phyloP scores from a whole-genome alignment of 2,329 filamentous ascomycete species.

The Aspergillus ustus region DNA sequence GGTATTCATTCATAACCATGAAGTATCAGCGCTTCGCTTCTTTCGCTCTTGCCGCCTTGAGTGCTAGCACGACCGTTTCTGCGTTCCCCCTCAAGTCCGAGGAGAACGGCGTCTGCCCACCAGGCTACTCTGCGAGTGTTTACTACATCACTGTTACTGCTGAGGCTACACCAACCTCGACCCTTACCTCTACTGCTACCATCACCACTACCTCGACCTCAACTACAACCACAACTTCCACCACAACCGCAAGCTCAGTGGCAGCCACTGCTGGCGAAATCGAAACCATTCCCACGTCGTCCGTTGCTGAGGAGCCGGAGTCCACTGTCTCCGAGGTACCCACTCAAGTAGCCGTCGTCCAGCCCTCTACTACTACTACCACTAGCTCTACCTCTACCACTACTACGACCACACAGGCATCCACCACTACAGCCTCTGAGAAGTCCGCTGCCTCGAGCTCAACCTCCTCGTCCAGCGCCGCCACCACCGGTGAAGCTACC shows the following conservation, averaged over 20 bases:
- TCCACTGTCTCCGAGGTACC: background rate
- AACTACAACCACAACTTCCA: background rate
- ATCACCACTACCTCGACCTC: background rate
- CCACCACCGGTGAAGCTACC: slow-evolving; percentile 51
- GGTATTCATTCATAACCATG: slow-evolving; percentile 24
- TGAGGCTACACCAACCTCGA: slow-evolving; percentile 21
- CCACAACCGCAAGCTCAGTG: background rate
- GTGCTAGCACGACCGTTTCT: slow-evolving; percentile 31
- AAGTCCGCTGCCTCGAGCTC: slow-evolving; percentile 11
- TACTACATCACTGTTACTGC: slow-evolving; percentile 34
- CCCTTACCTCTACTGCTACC: background rate
- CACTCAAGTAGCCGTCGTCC: background rate
- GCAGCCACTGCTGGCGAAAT: slow-evolving; percentile 4
- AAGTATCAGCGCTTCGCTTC: slow-evolving; percentile 32
- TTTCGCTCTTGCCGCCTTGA: slow-evolving; percentile 30
- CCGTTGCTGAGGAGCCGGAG: slow-evolving; percentile 3
- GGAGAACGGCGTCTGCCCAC: slow-evolving; percentile 29
- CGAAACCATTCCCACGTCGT: slow-evolving; percentile 4
- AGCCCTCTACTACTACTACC: slow-evolving; percentile 2
- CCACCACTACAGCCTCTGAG: slow-evolving; percentile 8
- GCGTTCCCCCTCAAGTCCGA: slow-evolving; percentile 25
- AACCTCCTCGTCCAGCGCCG: slow-evolving; percentile 14
- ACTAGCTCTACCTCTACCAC: background rate
- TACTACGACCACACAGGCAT: slow-evolving; percentile 5
- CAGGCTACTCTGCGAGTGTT: slow-evolving; percentile 33